Conservation (phyloP, 129 eudicot species). For the Helichrysum umbraculigerum region DNA sequence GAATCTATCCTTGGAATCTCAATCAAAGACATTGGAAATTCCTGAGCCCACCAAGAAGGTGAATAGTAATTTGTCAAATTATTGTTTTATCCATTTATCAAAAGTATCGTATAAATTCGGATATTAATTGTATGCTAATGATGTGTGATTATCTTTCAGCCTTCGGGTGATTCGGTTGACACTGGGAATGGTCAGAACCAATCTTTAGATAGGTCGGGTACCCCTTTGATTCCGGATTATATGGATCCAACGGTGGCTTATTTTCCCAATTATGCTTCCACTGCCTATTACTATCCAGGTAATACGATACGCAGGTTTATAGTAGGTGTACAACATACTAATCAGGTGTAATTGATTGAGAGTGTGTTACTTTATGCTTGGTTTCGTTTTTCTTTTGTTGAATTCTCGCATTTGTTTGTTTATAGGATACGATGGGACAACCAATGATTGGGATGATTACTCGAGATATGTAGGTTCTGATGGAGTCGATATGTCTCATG, state of each 20-base stretch:
- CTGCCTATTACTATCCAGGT: constrained; percentile 76
- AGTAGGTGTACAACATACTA: background rate
- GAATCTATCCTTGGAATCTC: constrained; percentile 76
- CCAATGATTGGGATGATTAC: constrained; percentile 73
- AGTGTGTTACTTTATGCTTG: background rate
- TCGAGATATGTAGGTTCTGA: constrained; percentile 54
- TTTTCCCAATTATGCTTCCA: constrained; percentile 53
- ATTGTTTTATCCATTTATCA: background rate
- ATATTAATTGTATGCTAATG: background rate
- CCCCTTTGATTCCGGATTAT: constrained; percentile 56
- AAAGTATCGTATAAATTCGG: background rate
- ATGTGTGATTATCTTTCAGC: constrained; percentile 21
- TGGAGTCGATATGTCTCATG: constrained; percentile 74
- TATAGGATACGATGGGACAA: constrained; percentile 57
- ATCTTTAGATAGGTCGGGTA: constrained; percentile 53
- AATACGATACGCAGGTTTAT: background rate
- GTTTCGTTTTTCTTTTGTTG: background rate
- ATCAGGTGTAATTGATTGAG: background rate
- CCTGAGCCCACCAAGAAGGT: constrained; percentile 80
- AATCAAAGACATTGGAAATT: constrained; percentile 55
- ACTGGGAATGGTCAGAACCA: constrained; percentile 49
- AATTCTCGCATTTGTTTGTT: background rate
- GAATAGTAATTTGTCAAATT: background rate
- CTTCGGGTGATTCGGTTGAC: constrained; percentile 30
- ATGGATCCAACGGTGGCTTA: constrained; percentile 68